A percentile compares a stretch with the other conserved stretches of the same genome.
Evolutionary conservation across 768 basidiomycete species (phyloP).

Genomic region (Serendipita sp.): DNA sequence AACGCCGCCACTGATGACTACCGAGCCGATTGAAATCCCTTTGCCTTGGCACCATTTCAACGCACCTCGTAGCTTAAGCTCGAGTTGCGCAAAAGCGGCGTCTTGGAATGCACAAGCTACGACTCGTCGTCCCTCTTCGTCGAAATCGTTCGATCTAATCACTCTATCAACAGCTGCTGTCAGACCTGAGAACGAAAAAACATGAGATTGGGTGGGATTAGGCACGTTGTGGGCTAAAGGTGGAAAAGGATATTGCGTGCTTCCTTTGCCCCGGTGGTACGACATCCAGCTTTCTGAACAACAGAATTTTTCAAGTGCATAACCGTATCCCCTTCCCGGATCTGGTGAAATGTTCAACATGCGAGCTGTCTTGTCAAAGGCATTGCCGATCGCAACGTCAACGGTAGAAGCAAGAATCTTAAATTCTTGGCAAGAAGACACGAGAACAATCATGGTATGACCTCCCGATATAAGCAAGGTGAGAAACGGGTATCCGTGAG

Average conservation of each 20-base stretch:
- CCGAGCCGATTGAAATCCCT: conserved; percentile 31
- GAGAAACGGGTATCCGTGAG: conserved; percentile 67
- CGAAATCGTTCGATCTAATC: conserved; percentile 20
- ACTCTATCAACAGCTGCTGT: conserved; percentile 53
- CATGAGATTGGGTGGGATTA: conserved; percentile 22
- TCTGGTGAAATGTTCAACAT: conserved; percentile 46
- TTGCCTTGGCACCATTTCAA: conserved; percentile 28
- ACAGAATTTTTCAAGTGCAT: conserved; percentile 65
- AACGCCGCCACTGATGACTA: conserved; percentile 87
- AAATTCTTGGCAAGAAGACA: conserved; percentile 40
- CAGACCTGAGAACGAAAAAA: conserved; percentile 68
- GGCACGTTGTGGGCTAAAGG: not conserved
- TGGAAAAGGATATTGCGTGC: not conserved
- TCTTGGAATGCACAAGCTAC: conserved; percentile 60
- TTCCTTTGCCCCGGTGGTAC: conserved; percentile 14
- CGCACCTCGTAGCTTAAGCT: conserved; percentile 51
- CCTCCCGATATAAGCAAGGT: conserved; percentile 86
- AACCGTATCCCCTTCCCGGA: conserved; percentile 50
- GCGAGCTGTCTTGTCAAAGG: conserved; percentile 71
- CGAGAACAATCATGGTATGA: conserved; percentile 77
- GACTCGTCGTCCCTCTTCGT: conserved; percentile 17
- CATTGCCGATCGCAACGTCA: conserved; percentile 62
- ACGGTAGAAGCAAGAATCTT: conserved; percentile 54
- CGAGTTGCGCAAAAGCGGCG: conserved; percentile 55
- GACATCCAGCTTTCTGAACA: not conserved